Evolutionary conservation across 2,329 filamentous ascomycete genomes (phyloP).

Genomic region (Ceratocystis cacaofunesta): DNA sequence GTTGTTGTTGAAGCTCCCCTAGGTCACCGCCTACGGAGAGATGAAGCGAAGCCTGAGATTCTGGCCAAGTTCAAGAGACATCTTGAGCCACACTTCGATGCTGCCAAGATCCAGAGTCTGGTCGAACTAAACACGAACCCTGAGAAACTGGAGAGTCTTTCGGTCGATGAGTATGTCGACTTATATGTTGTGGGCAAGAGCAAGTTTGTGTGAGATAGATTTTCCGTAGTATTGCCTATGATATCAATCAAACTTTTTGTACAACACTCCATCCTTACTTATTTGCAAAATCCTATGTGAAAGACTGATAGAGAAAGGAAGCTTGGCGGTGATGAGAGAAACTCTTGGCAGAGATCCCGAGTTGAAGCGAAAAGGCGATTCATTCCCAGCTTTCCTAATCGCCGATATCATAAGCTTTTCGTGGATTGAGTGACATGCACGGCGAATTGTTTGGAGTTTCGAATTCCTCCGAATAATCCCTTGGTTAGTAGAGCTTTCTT

Average conservation of each 20-base stretch:
- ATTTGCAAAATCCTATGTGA: background rate
- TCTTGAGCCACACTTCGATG: constrained; percentile 65
- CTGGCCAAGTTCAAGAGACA: constrained; percentile 91
- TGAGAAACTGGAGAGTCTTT: constrained; percentile 60
- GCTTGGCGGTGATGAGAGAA: background rate
- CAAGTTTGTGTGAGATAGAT: constrained; percentile 11
- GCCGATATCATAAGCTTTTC: background rate
- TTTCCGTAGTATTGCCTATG: background rate
- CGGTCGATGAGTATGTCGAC: constrained; percentile 89
- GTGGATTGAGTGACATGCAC: background rate
- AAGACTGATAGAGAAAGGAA: too few relatives aligned
- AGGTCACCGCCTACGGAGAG: constrained; percentile 76
- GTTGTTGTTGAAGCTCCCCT: constrained; percentile 86
- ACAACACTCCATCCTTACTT: background rate
- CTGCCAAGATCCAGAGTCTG: constrained; percentile 63
- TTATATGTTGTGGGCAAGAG: constrained; percentile 51
- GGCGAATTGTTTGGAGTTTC: background rate
- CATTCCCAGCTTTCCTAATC: background rate
- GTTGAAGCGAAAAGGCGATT: constrained; percentile 1
- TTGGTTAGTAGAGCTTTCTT: background rate
- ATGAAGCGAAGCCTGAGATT: constrained; percentile 97
- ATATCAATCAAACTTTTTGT: background rate
- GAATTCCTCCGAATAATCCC: background rate
- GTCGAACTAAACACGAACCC: constrained; percentile 64
- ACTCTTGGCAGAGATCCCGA: constrained; percentile 1